Conservation (phyloP, 75 land plant genomes). For the Sequoiadendron giganteum region DNA sequence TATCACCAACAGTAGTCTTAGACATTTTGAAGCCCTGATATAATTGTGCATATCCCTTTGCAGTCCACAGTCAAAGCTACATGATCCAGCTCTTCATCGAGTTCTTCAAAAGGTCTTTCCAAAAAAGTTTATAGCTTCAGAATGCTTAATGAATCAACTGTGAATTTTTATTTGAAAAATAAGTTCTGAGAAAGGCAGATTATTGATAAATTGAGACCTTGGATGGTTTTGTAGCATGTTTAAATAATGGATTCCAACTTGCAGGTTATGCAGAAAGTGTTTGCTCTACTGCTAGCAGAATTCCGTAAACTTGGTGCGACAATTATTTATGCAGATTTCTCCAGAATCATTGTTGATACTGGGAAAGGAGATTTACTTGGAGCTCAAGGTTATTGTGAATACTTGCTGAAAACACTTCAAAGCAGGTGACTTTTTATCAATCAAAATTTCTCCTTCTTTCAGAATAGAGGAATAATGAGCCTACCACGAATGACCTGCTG, state of each 20-base stretch:
- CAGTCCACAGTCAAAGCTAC: slow-evolving; percentile 96
- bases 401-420: slow-evolving; percentile 81
- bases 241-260: background rate
- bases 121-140: background rate
- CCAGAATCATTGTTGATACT: slow-evolving; percentile 84
- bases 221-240: background rate
- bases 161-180: background rate
- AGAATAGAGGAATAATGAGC: background rate
- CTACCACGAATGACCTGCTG: background rate
- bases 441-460: background rate
- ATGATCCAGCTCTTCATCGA: slow-evolving; percentile 96
- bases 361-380: slow-evolving; percentile 70
- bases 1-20: background rate
- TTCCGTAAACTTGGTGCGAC: slow-evolving; percentile 87
- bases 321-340: slow-evolving; percentile 86
- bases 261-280: slow-evolving; percentile 97
- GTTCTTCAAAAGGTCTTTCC: slow-evolving; percentile 82
- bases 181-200: background rate
- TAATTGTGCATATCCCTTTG: slow-evolving; percentile 5
- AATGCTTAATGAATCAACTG: background rate
- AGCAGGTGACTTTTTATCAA: slow-evolving; percentile 51
- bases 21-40: background rate
- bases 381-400: slow-evolving; percentile 90
- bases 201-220: background rate
- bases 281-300: slow-evolving; percentile 85